phyloP scores from a whole-genome alignment of 129 eudicot genomes.

The Escallonia rubra region DNA sequence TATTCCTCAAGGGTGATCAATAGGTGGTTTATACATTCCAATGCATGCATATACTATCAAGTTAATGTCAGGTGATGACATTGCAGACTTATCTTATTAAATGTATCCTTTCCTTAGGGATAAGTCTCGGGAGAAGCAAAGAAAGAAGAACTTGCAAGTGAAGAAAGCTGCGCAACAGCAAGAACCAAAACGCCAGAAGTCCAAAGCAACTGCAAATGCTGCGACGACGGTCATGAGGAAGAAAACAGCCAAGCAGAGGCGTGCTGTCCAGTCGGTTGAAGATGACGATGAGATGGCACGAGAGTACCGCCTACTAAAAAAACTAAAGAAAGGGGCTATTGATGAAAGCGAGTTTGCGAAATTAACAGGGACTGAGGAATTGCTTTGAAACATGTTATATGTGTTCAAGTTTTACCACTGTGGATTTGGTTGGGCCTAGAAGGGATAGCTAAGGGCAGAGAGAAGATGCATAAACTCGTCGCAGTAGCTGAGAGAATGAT shows the following conservation, averaged over 20 bases:
- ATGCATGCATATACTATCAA: too few relatives aligned
- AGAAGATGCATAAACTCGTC: neutral
- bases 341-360: conserved; percentile 67
- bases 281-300: conserved; percentile 77
- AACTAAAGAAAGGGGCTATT: conserved; percentile 68
- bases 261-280: conserved; percentile 69
- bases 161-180: conserved; percentile 43
- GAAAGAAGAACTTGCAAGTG: conserved; percentile 69
- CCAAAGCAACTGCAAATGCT: conserved; percentile 27
- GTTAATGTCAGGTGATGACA: too few relatives aligned
- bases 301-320: conserved; percentile 81
- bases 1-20: too few relatives aligned
- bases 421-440: too few relatives aligned
- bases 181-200: conserved; percentile 43
- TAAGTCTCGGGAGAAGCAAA: conserved; percentile 83
- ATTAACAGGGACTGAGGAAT: conserved; percentile 77
- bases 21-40: too few relatives aligned
- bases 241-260: conserved; percentile 90
- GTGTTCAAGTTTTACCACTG: too few relatives aligned
- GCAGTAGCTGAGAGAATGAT: neutral
- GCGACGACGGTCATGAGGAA: conserved; percentile 40
- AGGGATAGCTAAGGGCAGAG: too few relatives aligned
- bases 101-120: conserved; percentile 37
- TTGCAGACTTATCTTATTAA: too few relatives aligned
- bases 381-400: conserved; percentile 24